Conservation (phyloP, 2,329 filamentous ascomycete genomes). For the Atkinsonella hypoxylon region DNA sequence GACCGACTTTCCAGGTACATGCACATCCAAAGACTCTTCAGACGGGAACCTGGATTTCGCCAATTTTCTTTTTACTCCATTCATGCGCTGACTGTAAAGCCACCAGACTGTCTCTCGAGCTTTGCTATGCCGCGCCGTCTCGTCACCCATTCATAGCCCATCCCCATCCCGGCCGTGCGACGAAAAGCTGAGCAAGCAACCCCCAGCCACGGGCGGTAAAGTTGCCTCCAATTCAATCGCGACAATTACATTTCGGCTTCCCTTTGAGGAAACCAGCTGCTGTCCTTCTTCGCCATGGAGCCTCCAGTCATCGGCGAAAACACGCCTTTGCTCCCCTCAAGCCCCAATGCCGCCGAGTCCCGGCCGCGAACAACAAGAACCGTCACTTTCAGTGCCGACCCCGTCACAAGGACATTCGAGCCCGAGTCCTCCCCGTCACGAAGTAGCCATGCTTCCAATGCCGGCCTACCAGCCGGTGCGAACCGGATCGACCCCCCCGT, state of each 20-base stretch:
- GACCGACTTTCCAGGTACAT: neutral
- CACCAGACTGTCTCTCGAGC: neutral
- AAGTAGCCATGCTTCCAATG: conserved; percentile 12
- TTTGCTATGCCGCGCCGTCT: neutral
- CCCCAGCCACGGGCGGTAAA: neutral
- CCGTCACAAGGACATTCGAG: conserved; percentile 49
- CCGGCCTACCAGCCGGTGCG: conserved; percentile 18
- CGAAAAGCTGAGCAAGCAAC: neutral
- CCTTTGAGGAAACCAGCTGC: neutral
- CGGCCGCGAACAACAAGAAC: conserved; percentile 42
- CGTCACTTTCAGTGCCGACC: conserved; percentile 68
- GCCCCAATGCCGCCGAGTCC: conserved; percentile 13
- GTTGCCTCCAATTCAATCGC: neutral
- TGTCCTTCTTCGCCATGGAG: conserved; percentile 11
- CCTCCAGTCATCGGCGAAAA: conserved; percentile 19
- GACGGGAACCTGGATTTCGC: neutral
- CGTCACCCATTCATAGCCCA: neutral
- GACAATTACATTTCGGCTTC: too few relatives aligned
- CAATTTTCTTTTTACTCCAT: too few relatives aligned
- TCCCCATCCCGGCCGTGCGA: conserved; percentile 2
- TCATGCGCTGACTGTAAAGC: neutral
- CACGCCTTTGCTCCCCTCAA: conserved; percentile 21
- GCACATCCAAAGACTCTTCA: neutral
- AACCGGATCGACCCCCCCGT: conserved; percentile 38
- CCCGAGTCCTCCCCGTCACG: conserved; percentile 26